Percentiles rank a stretch among this genome's conserved stretches.
Conservation (phyloP, 2,329 filamentous ascomycete species). For the Penicillium occitanis region DNA sequence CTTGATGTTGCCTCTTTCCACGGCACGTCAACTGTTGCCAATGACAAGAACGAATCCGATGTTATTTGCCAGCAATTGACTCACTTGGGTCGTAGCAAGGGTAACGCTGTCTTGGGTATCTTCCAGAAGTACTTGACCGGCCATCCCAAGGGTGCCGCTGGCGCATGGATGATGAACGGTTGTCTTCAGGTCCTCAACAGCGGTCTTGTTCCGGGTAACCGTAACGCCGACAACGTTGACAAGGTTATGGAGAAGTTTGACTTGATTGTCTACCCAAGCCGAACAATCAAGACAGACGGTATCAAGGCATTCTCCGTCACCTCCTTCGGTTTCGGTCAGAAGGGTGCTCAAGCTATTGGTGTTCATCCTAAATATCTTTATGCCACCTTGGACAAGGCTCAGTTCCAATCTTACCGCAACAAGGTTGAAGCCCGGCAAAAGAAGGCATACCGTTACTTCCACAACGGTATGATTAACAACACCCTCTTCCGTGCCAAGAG, state of each 20-base stretch:
- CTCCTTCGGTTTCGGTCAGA: conserved; percentile 98
- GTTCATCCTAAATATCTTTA: conserved; percentile 96
- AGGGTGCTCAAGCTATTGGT: conserved; percentile 95
- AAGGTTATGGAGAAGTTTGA: conserved; percentile 96
- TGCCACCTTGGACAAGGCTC: conserved; percentile 83
- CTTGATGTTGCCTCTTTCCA: conserved; percentile 96
- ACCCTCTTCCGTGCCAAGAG: conserved; percentile 94
- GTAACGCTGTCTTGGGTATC: conserved; percentile 91
- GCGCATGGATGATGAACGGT: conserved; percentile 99
- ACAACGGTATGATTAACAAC: conserved; percentile 98
- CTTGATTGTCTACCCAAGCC: conserved; percentile 94
- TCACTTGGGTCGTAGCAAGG: conserved; percentile 92
- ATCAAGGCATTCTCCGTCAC: conserved; percentile 99
- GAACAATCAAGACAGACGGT: conserved; percentile 93
- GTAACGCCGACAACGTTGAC: conserved; percentile 97
- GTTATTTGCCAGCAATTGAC: conserved; percentile 95
- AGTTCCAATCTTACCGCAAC: conserved; percentile 76
- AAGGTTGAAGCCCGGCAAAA: conserved; percentile 95
- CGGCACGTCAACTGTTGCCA: conserved; percentile 95
- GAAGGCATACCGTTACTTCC: conserved; percentile 98
- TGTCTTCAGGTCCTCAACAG: conserved; percentile 92
- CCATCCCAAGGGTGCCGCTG: conserved; percentile 97
- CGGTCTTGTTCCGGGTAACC: conserved; percentile 92
- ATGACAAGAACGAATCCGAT: conserved; percentile 99
- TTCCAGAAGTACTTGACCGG: conserved; percentile 99